Percentiles rank a stretch among this genome's conserved stretches.
Evolutionary conservation across 768 basidiomycete genomes (phyloP).

Genomic region (Collybiopsis confluens): DNA sequence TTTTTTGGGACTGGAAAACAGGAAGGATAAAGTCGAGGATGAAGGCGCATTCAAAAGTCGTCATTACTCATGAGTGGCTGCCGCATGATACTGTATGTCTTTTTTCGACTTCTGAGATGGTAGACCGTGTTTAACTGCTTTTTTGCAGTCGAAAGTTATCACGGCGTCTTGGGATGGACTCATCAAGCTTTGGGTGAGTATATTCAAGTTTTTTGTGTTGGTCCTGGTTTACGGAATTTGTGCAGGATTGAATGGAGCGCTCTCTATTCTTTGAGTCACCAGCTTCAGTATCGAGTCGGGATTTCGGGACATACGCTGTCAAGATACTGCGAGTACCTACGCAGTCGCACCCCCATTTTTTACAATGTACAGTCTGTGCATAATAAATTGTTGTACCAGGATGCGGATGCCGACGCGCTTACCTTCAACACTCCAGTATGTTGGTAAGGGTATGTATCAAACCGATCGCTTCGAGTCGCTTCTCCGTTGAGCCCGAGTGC

Average conservation of each 20-base stretch:
- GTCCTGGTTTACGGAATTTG: neutral
- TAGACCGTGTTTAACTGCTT: slow-evolving; percentile 23
- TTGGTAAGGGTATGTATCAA: too few species aligned
- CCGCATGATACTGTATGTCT: slow-evolving; percentile 90
- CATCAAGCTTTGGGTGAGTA: slow-evolving; percentile 93
- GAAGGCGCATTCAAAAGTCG: slow-evolving; percentile 90
- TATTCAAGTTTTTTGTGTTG: neutral
- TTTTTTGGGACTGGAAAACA: slow-evolving; percentile 99
- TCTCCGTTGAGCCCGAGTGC: too few species aligned
- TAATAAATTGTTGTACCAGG: neutral
- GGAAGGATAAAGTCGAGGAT: slow-evolving; percentile 89
- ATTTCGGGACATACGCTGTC: too few species aligned
- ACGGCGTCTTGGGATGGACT: slow-evolving; percentile 98
- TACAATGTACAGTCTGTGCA: neutral
- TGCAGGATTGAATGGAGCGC: slow-evolving; percentile 8
- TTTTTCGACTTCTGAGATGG: slow-evolving; percentile 45
- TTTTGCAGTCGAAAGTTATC: slow-evolving; percentile 83
- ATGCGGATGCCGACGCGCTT: too few species aligned
- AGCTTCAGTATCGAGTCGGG: too few species aligned
- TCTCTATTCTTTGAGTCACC: too few species aligned
- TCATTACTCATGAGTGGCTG: slow-evolving; percentile 96
- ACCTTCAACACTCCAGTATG: too few species aligned
- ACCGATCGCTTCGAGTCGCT: too few species aligned
- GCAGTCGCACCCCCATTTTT: too few species aligned
- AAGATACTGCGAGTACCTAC: too few species aligned